Evolutionary conservation across 192 early-diverging fungal species (phyloP), one percentile per base, ranked within the genome.

Genomic region (Backusella australiensis): DNA sequence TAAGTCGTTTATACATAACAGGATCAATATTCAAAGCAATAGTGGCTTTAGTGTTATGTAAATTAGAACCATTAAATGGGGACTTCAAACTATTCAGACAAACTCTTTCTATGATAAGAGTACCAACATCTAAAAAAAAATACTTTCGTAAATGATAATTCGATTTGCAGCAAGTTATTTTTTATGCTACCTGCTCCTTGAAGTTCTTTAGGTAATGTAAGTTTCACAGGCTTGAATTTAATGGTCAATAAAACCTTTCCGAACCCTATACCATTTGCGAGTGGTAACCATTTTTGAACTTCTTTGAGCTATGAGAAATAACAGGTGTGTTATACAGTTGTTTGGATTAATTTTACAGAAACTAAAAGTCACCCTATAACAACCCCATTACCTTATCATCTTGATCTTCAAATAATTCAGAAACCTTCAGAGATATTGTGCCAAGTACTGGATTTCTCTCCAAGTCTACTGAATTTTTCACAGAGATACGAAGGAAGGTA

Each of bases 171-270:
- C 42, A 44, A 39, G 8, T 44, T 17, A 15, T 71, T 32, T 71
- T 46, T 46, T 71, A 46, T 49, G 7, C n/a, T 75, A 75, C 32
- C 70, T 19, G 74, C 69, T 68, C 79, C 79, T 49, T 23, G 23
- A 29, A 80, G 41, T 17, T 65, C 32, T 21, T 38, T 38, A 14
- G 79, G 75, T 15, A 80, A 36, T 3, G 70, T 44, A 17, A 80
- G 32, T 32, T 80, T 76, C 23, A 80, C 70, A 34, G 79, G 79
- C 36, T 80, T 80, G n/a, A 73, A 80, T 7, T 66, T 68, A 19
- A 80, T 26, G 19, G 56, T 65, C 1, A 80, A 26, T 17, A 72
- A 44, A 19, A 80, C 4, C 56, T 80, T 80, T 9, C 79, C 79
- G 35, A 76, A 76, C 2, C 75, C 79, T 59, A 80, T 80, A 34